Percentiles rank a stretch among this genome's conserved stretches.
Evolutionary conservation across 306 rosid species (phyloP).

Genomic region (Heteromeles arbutifolia): DNA sequence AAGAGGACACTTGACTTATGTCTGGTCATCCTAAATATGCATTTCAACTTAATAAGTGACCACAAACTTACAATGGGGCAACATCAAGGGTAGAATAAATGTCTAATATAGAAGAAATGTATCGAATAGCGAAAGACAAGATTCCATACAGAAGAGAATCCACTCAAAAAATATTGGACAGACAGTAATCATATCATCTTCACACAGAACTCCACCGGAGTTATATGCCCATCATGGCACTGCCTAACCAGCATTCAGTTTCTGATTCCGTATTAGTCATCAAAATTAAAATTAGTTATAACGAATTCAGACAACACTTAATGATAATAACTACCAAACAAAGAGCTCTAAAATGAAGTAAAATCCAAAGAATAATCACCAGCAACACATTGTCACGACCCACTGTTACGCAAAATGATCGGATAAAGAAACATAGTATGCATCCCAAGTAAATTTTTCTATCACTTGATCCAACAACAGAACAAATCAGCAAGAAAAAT

Average conservation of each 20-base stretch:
- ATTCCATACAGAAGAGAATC: constrained; percentile 22
- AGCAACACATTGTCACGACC: neutral
- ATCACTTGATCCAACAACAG: neutral
- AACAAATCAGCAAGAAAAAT: neutral
- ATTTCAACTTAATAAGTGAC: neutral
- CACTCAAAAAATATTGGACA: constrained; percentile 24
- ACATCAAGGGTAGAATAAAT: constrained; percentile 20
- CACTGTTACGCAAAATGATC: neutral
- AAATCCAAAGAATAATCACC: neutral
- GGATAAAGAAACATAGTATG: neutral
- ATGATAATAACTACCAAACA: neutral
- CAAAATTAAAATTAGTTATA: neutral
- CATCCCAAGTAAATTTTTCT: neutral
- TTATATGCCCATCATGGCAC: too few relatives aligned
- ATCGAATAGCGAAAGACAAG: constrained; percentile 31
- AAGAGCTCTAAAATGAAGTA: too few relatives aligned
- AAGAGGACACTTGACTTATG: constrained; percentile 25
- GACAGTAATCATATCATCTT: neutral
- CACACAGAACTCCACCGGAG: neutral
- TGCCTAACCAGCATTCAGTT: too few relatives aligned
- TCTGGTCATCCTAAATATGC: constrained; percentile 1
- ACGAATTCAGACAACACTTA: neutral
- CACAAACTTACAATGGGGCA: neutral
- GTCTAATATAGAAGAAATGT: neutral
- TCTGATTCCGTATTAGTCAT: neutral